Evolutionary conservation across 202 grass and related monocot species (phyloP), one percentile per base, ranked within the genome.

Genomic region (Musa balbisiana): DNA sequence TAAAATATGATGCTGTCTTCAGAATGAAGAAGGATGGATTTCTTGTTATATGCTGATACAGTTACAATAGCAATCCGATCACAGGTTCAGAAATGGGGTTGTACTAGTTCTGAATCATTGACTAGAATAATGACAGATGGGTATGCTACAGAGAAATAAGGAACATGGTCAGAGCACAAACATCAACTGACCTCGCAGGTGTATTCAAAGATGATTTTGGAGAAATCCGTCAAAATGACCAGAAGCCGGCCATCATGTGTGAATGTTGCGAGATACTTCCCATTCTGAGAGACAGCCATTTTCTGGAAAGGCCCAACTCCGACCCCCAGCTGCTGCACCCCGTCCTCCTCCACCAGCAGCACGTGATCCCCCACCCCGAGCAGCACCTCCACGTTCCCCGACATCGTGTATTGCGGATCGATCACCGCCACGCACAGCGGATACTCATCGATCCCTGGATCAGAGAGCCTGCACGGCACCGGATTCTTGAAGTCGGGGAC

Each of bases 261-360:
- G 71, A 94, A 98, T 51, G 84, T 90, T 49, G 95, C 95, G 51
- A 98, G 87, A 76, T 89, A 87, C 74, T 93, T 93, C 11, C 95
- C 95, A 54, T 98, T 93, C 13, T 92, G 91, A 15, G 91, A 94
- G 43, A 98, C 87, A 12, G 83, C 86, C 95, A 98, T 98, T 72
- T 87, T 98, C 88, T 98, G 91, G 79, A 98, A 86, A 1, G 95
- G 95, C 74, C 95, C 95, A 14, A 92, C 89, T 58, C 82, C 91
- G 3, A 94, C 82, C 51, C 94, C 95, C 1, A 98, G 87, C 56
- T 76, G 78, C 79, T 98, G 90, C 73, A 93, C 85, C 1, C 88
- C 86, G 70, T 98, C 91, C 80, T 98, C 91, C 16, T 93, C 91
- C 0, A 98, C 85, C 1, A 80, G 62, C 26, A 94, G 11, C 52